These are phyloP conservation scores for Pyronema domesticum DNA, from an alignment of 495 filamentous ascomycete species.

Conservation along the genomic window DNA sequence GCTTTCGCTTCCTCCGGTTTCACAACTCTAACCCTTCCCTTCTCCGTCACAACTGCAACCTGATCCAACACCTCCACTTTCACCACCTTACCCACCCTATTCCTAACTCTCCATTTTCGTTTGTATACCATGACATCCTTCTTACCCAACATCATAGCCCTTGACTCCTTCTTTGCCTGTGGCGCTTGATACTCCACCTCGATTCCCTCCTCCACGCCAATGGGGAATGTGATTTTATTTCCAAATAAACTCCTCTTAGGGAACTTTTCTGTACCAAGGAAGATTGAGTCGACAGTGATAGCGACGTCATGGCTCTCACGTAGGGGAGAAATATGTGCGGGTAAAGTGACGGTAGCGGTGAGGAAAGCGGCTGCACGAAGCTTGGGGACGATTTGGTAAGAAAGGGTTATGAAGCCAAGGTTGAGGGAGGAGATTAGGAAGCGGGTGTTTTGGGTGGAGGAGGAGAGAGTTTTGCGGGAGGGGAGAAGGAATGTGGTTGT, in stretches of 20 bases:
- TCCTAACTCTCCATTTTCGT: constrained; percentile 39
- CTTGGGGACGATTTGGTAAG: constrained; percentile 38
- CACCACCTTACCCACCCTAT: constrained; percentile 33
- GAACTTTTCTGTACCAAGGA: constrained; percentile 42
- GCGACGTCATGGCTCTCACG: constrained; percentile 43
- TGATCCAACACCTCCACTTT: constrained; percentile 45
- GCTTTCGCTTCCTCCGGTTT: neutral
- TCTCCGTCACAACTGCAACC: constrained; percentile 48
- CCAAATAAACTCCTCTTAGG: constrained; percentile 37
- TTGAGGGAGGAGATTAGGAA: constrained; percentile 30
- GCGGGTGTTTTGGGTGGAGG: constrained; percentile 26
- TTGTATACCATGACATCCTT: constrained; percentile 42
- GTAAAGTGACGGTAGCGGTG: constrained; percentile 43
- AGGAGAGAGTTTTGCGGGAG: constrained; percentile 26
- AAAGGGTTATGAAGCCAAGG: constrained; percentile 26
- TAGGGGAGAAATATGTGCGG: constrained; percentile 39
- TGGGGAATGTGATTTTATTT: constrained; percentile 39
- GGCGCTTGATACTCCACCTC: constrained; percentile 47
- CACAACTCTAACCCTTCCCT: constrained; percentile 32
- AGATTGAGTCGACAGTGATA: constrained; percentile 40
- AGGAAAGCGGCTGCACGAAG: constrained; percentile 49
- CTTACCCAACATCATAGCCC: constrained; percentile 28
- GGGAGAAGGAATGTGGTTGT: constrained; percentile 38
- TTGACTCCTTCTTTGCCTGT: constrained; percentile 10
- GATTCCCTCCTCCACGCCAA: constrained; percentile 50